These are phyloP conservation scores for Yamagishiella unicocca DNA, from an alignment of 139 green algal species.

Conservation along the genomic window DNA sequence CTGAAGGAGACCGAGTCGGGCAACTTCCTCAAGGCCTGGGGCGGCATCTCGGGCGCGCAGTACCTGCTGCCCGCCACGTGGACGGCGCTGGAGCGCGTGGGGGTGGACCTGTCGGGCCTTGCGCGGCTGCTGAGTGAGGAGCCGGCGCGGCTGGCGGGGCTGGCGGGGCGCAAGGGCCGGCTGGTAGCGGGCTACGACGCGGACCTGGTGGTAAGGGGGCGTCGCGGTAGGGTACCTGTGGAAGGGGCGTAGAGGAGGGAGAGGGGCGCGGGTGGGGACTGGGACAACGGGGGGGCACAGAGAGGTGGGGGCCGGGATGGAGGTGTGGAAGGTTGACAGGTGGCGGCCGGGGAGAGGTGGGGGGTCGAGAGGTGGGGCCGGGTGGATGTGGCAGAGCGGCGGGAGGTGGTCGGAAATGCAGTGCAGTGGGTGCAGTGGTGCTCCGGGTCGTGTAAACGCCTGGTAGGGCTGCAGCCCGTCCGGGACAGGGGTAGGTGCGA, in stretches of 20 bases:
- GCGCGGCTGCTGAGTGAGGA: conserved; percentile 63
- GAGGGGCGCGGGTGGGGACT: not conserved
- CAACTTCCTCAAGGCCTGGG: conserved; percentile 94
- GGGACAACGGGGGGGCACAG: too few species aligned
- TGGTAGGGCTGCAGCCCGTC: too few species aligned
- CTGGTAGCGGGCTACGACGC: conserved; percentile 84
- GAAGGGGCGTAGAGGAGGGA: not conserved
- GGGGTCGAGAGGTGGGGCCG: too few species aligned
- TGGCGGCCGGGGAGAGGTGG: too few species aligned
- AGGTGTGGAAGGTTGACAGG: too few species aligned
- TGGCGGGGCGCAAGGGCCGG: conserved; percentile 77
- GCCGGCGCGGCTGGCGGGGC: conserved; percentile 77
- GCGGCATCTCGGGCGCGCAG: conserved; percentile 92
- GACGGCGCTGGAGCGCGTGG: conserved; percentile 63
- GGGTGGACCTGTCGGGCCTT: conserved; percentile 49
- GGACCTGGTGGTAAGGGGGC: conserved; percentile 85
- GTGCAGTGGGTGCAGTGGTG: too few species aligned
- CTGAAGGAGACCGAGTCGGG: conserved; percentile 88
- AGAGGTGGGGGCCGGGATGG: too few species aligned
- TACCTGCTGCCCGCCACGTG: conserved; percentile 89
- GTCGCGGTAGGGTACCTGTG: not conserved
- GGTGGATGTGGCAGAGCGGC: too few species aligned
- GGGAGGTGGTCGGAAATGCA: too few species aligned
- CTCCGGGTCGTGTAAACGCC: too few species aligned
- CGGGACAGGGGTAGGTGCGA: too few species aligned